Conservation (phyloP, 331 rosid genomes). For the Quercus tomentella region DNA sequence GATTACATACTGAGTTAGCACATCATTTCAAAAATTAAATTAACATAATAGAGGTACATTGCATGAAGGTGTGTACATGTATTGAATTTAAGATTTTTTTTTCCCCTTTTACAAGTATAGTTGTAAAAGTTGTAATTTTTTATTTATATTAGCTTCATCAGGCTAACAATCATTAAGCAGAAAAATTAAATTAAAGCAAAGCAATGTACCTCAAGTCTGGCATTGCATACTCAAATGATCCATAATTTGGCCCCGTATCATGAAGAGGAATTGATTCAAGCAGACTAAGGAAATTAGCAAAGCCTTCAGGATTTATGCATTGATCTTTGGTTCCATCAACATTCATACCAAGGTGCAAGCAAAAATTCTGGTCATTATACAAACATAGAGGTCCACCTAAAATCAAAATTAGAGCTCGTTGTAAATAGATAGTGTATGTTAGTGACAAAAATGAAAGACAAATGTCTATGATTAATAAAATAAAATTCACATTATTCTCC, state of each 20-base stretch:
- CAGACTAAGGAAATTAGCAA: slow-evolving; percentile 76
- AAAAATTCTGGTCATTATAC: slow-evolving; percentile 63
- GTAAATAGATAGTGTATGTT: slow-evolving; percentile 6
- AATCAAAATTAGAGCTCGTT: slow-evolving; percentile 12
- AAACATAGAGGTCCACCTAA: slow-evolving; percentile 65
- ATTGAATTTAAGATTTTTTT: background rate
- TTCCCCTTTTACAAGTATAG: background rate
- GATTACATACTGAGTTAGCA: background rate
- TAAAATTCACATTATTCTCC: background rate
- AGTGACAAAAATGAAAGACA: slow-evolving; percentile 9
- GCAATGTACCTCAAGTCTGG: slow-evolving; percentile 65
- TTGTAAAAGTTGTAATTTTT: background rate
- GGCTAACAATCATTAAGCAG: background rate
- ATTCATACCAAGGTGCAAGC: slow-evolving; percentile 63
- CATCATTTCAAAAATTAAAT: background rate
- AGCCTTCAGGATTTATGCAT: slow-evolving; percentile 82
- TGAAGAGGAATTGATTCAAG: slow-evolving; percentile 93
- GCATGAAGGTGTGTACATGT: background rate
- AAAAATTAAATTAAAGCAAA: slow-evolving; percentile 4
- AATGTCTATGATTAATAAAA: background rate
- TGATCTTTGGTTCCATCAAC: slow-evolving; percentile 52
- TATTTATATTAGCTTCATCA: background rate
- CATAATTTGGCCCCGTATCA: slow-evolving; percentile 54
- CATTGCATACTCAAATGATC: slow-evolving; percentile 60
- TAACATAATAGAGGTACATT: background rate